These are phyloP conservation scores for Mortierella sp. DNA, from an alignment of 371 early-diverging fungal species.

Conservation along the genomic window DNA sequence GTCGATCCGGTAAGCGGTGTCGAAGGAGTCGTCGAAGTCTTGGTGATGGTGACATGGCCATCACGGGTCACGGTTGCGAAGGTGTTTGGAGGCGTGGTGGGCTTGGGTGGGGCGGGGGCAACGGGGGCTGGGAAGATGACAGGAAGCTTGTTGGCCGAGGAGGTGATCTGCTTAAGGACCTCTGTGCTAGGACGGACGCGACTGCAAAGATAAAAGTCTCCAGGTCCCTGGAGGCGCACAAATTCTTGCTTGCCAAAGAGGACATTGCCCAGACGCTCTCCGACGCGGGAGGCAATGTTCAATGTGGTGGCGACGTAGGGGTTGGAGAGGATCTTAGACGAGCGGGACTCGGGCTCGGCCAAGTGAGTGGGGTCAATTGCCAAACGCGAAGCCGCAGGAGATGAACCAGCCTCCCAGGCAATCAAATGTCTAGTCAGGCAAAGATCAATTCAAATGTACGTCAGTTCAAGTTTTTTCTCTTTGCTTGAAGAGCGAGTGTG, in stretches of 20 bases:
- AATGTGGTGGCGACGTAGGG: constrained; percentile 46
- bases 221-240: constrained; percentile 76
- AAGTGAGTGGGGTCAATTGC: constrained; percentile 30
- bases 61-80: constrained; percentile 54
- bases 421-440: constrained; percentile 40
- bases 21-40: constrained; percentile 27
- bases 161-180: constrained; percentile 51
- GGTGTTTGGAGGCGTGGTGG: constrained; percentile 48
- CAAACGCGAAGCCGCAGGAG: constrained; percentile 25
- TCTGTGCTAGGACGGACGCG: constrained; percentile 69
- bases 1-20: constrained; percentile 48
- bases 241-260: constrained; percentile 67
- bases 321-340: constrained; percentile 53
- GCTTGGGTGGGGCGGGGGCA: constrained; percentile 49
- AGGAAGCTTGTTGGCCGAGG: constrained; percentile 46
- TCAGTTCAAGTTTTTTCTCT: too few species aligned
- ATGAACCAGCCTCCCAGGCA: constrained; percentile 68
- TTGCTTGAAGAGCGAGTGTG: too few species aligned
- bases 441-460: neutral
- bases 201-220: constrained; percentile 77
- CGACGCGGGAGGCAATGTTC: constrained; percentile 43
- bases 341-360: constrained; percentile 39
- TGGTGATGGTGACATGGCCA: constrained; percentile 47
- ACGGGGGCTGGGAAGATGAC: constrained; percentile 57
- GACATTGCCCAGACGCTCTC: constrained; percentile 52